Evolutionary conservation across 345 rosid species (phyloP), one percentile per base, ranked within the genome.

Genomic region (Angophora floribunda): DNA sequence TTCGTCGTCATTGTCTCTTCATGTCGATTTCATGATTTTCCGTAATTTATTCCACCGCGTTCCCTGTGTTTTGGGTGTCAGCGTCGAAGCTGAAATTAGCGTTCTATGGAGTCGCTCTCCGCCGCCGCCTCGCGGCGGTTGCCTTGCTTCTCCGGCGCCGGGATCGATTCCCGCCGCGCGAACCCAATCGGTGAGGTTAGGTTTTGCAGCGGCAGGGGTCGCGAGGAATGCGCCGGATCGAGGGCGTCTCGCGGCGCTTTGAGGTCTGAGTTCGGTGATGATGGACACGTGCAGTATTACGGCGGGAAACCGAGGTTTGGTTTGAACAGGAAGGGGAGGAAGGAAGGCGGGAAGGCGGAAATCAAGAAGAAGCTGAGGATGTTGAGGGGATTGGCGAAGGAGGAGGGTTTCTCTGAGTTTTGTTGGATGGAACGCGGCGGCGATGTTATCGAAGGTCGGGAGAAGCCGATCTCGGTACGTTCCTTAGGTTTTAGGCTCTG

Each of bases 321-420:
- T 80, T 89, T 51, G 22, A 22, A 85, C 51, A 45, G 88, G 87
- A 85, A 86, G 82, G 89, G 86, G 32, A 89, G 90, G 90, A 91
- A 90, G 89, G 89, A 91, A 87, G 91, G 90, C 87, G 89, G 89
- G 86, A 90, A 90, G 87, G 89, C 88, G 91, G 89, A 88, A 52
- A 88, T 88, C 12, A 70, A 86, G 30, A 95, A 94, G 92, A 94
- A 92, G 95, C 85, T 92, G 32, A 95, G 92, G 87, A 89, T 91
- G 90, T 87, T 92, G 3, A 92, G 92, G 87, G 91, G 91, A 78
- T 91, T 94, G 85, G 89, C 92, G 5, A 90, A 93, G 88, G 92
- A 93, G 5, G 91, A 92, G 89, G 94, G 93, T 50, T 87, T 94
- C 89, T 86, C 93, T 13, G 87, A 89, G 89, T 91, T 94, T 10